phyloP scores from a whole-genome alignment of 164 flowering plant genomes.

The Magnolia officinalis region DNA sequence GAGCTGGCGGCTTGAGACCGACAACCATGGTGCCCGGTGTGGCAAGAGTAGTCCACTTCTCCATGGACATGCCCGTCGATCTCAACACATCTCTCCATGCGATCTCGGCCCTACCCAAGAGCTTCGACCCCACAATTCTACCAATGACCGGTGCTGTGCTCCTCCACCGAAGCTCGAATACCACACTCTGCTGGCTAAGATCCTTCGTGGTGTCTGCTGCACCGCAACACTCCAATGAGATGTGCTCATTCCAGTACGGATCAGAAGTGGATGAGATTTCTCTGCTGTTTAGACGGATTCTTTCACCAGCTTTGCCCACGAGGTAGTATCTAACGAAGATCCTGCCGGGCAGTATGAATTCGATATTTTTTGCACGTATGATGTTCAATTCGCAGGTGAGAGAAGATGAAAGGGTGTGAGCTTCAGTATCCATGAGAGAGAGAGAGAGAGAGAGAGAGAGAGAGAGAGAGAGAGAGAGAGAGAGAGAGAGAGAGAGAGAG shows the following conservation, averaged over 20 bases:
- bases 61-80: conserved; percentile 37
- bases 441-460: neutral
- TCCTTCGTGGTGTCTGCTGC: conserved; percentile 24
- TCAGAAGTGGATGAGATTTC: conserved; percentile 35
- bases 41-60: conserved; percentile 37
- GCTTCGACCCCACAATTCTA: conserved; percentile 31
- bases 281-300: conserved; percentile 37
- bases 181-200: conserved; percentile 38
- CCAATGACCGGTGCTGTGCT: conserved; percentile 27
- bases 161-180: conserved; percentile 63
- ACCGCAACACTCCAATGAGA: conserved; percentile 52
- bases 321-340: conserved; percentile 62
- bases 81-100: conserved; percentile 53
- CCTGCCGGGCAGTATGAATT: conserved; percentile 13
- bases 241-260: conserved; percentile 39
- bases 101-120: conserved; percentile 54
- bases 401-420: conserved; percentile 2
- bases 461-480: neutral
- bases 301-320: conserved; percentile 35
- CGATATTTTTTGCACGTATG: conserved; percentile 54
- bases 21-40: neutral
- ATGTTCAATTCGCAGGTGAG: conserved; percentile 43
- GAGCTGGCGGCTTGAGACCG: conserved; percentile 21
- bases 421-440: neutral
- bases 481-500: neutral